These are phyloP conservation scores for Podospora conica DNA, from an alignment of 495 filamentous ascomycete genomes.

Conservation along the genomic window DNA sequence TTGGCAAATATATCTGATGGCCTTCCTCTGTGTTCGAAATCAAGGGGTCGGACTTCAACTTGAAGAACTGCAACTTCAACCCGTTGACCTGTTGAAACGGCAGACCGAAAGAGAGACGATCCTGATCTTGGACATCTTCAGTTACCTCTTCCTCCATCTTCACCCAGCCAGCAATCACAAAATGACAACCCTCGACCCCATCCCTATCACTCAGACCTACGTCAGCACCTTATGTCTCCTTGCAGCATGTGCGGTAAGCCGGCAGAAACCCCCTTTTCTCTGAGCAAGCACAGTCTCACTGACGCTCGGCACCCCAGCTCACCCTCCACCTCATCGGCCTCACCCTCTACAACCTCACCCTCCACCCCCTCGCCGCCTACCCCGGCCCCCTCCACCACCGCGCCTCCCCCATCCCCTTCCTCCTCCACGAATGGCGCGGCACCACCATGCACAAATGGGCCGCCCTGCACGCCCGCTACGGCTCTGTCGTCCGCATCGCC, in stretches of 20 bases:
- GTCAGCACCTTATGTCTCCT: neutral
- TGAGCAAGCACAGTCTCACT: neutral
- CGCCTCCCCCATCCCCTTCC: constrained; percentile 8
- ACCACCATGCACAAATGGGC: constrained; percentile 11
- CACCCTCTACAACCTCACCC: constrained; percentile 36
- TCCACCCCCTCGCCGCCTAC: constrained; percentile 44
- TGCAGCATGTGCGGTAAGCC: neutral
- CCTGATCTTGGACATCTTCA: neutral
- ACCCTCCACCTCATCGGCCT: neutral
- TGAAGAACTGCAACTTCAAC: neutral
- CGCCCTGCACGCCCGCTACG: constrained; percentile 19
- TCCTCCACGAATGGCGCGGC: constrained; percentile 13
- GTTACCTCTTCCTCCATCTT: neutral
- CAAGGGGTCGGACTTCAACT: no score
- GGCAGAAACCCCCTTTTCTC: neutral
- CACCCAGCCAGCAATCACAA: neutral
- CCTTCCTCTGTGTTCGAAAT: neutral
- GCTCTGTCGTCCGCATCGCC: constrained; percentile 18
- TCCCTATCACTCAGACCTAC: neutral
- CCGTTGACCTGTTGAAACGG: neutral
- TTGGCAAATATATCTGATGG: neutral
- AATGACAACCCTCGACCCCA: neutral
- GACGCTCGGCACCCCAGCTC: neutral
- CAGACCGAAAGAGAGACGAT: neutral
- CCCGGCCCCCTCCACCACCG: constrained; percentile 40